Conservation (phyloP, 1,284 basidiomycete species). For the Ceratorhiza oryzae-sativae region DNA sequence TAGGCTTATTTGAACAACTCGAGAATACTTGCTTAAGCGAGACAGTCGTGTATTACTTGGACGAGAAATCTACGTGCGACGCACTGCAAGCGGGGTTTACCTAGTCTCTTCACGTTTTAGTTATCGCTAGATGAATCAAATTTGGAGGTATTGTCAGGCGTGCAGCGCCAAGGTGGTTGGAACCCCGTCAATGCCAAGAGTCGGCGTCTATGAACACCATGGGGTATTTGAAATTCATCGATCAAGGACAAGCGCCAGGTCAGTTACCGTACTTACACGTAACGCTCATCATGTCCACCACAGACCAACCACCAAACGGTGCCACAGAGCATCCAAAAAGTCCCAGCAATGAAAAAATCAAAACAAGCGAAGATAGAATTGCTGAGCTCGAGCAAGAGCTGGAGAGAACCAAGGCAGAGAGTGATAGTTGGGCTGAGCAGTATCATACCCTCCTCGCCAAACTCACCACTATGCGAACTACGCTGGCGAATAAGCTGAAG, state of each 20-base stretch:
- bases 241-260: constrained; percentile 13
- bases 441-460: constrained; percentile 88
- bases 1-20: too few species aligned
- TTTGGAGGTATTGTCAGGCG: too few species aligned
- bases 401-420: constrained; percentile 67
- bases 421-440: constrained; percentile 82
- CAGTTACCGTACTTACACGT: constrained; percentile 19
- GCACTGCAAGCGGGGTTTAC: too few species aligned
- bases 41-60: too few species aligned
- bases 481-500: constrained; percentile 91
- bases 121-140: too few species aligned
- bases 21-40: too few species aligned
- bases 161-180: too few species aligned
- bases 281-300: constrained; percentile 24
- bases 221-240: constrained; percentile 15
- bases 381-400: constrained; percentile 52
- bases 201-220: too few species aligned
- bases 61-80: too few species aligned
- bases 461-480: constrained; percentile 90
- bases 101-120: too few species aligned
- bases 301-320: constrained; percentile 31
- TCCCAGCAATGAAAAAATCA: constrained; percentile 14
- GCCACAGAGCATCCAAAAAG: background rate
- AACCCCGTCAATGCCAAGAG: too few species aligned
- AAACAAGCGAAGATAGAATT: constrained; percentile 38